Evolutionary conservation across 2,329 filamentous ascomycete species (phyloP), one percentile per base, ranked within the genome.

Genomic region (Aspergillus pseudoterreus): DNA sequence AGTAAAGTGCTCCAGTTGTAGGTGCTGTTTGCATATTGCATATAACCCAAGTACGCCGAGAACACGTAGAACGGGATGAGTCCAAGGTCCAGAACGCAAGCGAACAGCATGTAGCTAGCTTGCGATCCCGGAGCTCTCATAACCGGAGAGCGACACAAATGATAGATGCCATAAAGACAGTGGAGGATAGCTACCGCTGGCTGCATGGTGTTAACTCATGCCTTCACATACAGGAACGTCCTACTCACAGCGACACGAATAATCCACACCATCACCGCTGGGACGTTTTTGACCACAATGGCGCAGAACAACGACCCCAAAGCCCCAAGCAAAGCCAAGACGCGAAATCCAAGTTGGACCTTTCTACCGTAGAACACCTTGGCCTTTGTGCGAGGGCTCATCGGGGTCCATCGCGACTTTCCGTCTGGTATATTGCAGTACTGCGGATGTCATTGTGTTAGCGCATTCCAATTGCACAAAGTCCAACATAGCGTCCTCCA

Each of bases 41-140:
- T 73, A 49, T 79, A 75, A 4, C 79, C 71, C 51, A 83, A 71
- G 45, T 82, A 72, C 9, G 79, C 75, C 8, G 79, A 81, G 64
- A 84, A 85, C 52, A 80, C 75, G 57, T 83, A 84, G 66, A 86
- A 85, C 0, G 83, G 82, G 32, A 85, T 76, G 48, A 86, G 72
- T 15, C 80, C 80, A n/a, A 76, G 72, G 68, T 97, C 92, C 39
- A 87, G 81, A 41, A 90, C 74, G 10, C 82, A 78, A 2, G 91
- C 84, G 68, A 96, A 97, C 51, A 94, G 74, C 71, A 95, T 90
- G 71, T 97, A 97, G 57, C 90, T 92, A 12, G 90, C 86, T 15
- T 90, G 89, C 19, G 90, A 95, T 3, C 79, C 86, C 0, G 92
- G 85, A 0, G 91, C 84, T 47, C 91, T 84, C 42, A 79, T 82